Conservation (phyloP, 805 yeast genomes). For the Lipomyces yamanashiensis region DNA sequence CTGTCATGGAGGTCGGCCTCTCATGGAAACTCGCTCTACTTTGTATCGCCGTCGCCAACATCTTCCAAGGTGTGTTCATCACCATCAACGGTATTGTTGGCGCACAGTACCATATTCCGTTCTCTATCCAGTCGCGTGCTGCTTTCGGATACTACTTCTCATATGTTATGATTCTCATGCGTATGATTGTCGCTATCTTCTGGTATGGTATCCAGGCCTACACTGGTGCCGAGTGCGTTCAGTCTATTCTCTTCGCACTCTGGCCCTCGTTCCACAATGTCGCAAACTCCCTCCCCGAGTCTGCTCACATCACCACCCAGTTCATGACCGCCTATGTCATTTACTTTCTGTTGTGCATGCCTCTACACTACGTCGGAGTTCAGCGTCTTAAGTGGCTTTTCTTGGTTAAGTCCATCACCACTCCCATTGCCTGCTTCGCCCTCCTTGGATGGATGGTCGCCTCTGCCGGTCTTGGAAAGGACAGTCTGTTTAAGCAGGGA, state of each 20-base stretch:
- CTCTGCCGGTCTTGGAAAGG: slow-evolving; percentile 26
- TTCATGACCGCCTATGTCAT: slow-evolving; percentile 33
- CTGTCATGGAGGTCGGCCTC: slow-evolving; percentile 52
- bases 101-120: slow-evolving; percentile 56
- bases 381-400: slow-evolving; percentile 26
- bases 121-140: slow-evolving; percentile 52
- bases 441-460: slow-evolving; percentile 32
- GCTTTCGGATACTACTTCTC: slow-evolving; percentile 56
- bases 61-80: slow-evolving; percentile 50
- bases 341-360: slow-evolving; percentile 26
- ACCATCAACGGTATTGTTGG: slow-evolving; percentile 55
- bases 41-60: slow-evolving; percentile 50
- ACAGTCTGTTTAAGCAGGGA: slow-evolving; percentile 29
- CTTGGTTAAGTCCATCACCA: slow-evolving; percentile 26
- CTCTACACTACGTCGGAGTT: slow-evolving; percentile 31
- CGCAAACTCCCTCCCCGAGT: slow-evolving; percentile 49
- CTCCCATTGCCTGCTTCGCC: slow-evolving; percentile 31
- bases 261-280: slow-evolving; percentile 49
- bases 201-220: slow-evolving; percentile 56
- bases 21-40: slow-evolving; percentile 54
- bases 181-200: slow-evolving; percentile 53
- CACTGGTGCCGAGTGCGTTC: slow-evolving; percentile 53
- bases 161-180: slow-evolving; percentile 50
- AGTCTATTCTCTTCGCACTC: slow-evolving; percentile 49
- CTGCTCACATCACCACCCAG: slow-evolving; percentile 44